These are phyloP conservation scores for Albifimbria verrucaria DNA, from an alignment of 2,329 filamentous ascomycete genomes.

Conservation along the genomic window DNA sequence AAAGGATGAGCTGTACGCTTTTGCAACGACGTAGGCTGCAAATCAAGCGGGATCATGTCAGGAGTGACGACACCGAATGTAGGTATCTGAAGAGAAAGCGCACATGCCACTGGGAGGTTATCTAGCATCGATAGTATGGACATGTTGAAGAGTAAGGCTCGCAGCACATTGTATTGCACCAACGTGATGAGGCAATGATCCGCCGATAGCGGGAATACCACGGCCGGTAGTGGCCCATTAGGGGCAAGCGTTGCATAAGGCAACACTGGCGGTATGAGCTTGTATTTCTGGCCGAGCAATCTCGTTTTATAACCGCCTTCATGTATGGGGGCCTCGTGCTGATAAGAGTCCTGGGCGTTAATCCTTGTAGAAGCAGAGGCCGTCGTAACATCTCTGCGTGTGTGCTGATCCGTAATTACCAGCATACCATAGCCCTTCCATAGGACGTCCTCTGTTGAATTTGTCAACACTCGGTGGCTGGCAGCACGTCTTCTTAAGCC, in stretches of 20 bases:
- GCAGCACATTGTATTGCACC: constrained; percentile 3
- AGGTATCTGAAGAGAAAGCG: background rate
- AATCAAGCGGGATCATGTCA: background rate
- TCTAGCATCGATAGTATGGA: background rate
- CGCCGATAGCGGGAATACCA: background rate
- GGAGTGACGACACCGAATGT: background rate
- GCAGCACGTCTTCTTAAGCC: background rate
- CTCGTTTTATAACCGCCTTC: background rate
- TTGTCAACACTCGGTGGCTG: background rate
- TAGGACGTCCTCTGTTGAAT: background rate
- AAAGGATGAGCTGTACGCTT: background rate
- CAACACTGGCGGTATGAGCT: background rate
- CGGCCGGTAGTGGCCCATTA: background rate
- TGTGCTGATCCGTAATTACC: background rate
- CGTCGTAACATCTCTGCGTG: background rate
- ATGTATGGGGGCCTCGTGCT: background rate
- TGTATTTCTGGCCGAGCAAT: too few species aligned
- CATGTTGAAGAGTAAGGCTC: constrained; percentile 2
- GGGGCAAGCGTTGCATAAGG: background rate
- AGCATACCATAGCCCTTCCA: constrained; percentile 1
- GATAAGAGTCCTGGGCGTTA: background rate
- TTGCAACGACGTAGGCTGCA: background rate
- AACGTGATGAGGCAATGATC: constrained; percentile 4
- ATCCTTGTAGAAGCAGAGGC: background rate
- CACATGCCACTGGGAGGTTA: background rate